A percentile compares a stretch with the other conserved stretches of the same genome.
Conservation (phyloP, 768 basidiomycete genomes). For the Rubroboletus satanas region DNA sequence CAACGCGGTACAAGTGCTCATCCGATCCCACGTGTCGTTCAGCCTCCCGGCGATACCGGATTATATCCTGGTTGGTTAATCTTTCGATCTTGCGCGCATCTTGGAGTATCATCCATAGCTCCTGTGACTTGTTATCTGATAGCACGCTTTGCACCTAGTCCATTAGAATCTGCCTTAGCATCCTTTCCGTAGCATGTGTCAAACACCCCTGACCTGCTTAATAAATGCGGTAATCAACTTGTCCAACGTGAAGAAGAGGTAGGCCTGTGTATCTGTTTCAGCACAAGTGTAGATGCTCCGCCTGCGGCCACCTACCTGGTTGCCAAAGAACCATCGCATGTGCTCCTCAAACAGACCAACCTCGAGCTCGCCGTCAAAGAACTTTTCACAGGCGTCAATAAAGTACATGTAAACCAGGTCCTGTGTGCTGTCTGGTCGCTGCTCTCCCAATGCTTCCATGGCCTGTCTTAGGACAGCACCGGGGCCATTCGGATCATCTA, state of each 20-base stretch:
- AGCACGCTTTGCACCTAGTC: slow-evolving; percentile 80
- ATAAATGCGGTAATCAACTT: slow-evolving; percentile 84
- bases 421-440: slow-evolving; percentile 41
- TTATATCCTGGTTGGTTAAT: slow-evolving; percentile 59
- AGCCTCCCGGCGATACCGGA: slow-evolving; percentile 76
- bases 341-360: slow-evolving; percentile 92
- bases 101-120: slow-evolving; percentile 74
- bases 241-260: slow-evolving; percentile 90
- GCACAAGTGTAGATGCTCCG: background rate
- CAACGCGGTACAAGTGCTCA: slow-evolving; percentile 71
- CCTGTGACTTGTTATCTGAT: slow-evolving; percentile 81
- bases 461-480: slow-evolving; percentile 63
- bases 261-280: slow-evolving; percentile 59
- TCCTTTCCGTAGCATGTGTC: background rate
- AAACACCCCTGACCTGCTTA: slow-evolving; percentile 67
- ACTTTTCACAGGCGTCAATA: slow-evolving; percentile 85
- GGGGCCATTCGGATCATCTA: slow-evolving; percentile 80
- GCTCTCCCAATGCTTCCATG: slow-evolving; percentile 55
- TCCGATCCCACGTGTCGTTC: slow-evolving; percentile 72
- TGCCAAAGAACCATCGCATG: slow-evolving; percentile 91
- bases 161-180: slow-evolving; percentile 3
- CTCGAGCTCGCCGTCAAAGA: slow-evolving; percentile 93
- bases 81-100: slow-evolving; percentile 51
- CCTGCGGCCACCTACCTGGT: slow-evolving; percentile 50
- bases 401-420: slow-evolving; percentile 86